A percentile compares a stretch with the other conserved stretches of the same genome.
Conservation (phyloP, 305 asterid genomes). For the Petunia hybrid region DNA sequence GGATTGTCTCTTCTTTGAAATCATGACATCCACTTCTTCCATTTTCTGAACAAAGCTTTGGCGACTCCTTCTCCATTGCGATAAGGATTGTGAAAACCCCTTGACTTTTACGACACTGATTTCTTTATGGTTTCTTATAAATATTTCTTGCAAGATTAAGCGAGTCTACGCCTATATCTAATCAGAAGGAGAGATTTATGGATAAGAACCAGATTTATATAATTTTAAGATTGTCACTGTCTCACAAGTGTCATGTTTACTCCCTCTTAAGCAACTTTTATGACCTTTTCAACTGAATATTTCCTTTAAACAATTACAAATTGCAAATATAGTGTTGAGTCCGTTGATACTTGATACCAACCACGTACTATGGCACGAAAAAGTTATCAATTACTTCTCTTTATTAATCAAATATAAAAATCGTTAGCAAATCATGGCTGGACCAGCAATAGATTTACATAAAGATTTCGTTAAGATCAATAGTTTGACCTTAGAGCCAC, state of each 20-base stretch:
- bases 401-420: background rate
- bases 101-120: background rate
- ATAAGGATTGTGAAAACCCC: constrained; percentile 23
- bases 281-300: constrained; percentile 1
- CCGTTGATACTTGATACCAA: background rate
- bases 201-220: constrained; percentile 21
- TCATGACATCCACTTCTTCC: constrained; percentile 23
- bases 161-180: background rate
- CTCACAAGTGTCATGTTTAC: background rate
- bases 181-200: background rate
- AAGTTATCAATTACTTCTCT: background rate
- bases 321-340: background rate
- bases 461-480: background rate
- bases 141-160: background rate
- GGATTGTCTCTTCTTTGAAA: background rate
- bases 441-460: background rate
- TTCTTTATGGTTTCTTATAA: background rate
- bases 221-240: background rate
- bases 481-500: background rate
- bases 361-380: background rate
- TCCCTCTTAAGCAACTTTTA: background rate
- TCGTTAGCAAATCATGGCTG: background rate
- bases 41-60: background rate
- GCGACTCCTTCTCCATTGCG: constrained; percentile 6
- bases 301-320: background rate